A percentile compares a stretch with the other conserved stretches of the same genome.
These are phyloP conservation scores for Chamaenerion angustifolium DNA, from an alignment of 345 rosid species.

Conservation along the genomic window DNA sequence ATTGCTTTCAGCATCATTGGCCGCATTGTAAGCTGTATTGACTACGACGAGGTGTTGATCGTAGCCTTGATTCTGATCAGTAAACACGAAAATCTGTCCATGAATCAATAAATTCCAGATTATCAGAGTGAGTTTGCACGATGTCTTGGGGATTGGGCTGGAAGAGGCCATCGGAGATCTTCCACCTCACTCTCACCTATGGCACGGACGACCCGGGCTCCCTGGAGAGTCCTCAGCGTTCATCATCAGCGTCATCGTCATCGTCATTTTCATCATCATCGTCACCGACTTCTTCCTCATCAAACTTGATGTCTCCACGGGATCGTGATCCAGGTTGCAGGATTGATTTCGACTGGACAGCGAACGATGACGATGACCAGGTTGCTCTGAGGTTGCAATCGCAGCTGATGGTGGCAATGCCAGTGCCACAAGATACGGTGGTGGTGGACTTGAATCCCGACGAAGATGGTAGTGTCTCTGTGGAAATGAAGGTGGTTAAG, in stretches of 20 bases:
- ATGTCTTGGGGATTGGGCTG: conserved; percentile 99
- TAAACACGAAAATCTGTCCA: no score
- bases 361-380: conserved; percentile 88
- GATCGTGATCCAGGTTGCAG: conserved; percentile 62
- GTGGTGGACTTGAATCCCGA: conserved; percentile 29
- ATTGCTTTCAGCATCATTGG: no score
- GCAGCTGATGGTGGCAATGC: conserved; percentile 87
- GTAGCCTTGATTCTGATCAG: no score
- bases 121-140: conserved; percentile 4
- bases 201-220: conserved; percentile 47
- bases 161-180: conserved; percentile 79
- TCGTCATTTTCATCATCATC: conserved; percentile 20
- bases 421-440: conserved; percentile 72
- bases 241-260: conserved; percentile 17
- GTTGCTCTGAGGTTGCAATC: conserved; percentile 75
- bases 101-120: no score
- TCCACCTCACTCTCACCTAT: conserved; percentile 57
- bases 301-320: conserved; percentile 20
- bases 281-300: conserved; percentile 7
- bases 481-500: conserved; percentile 67
- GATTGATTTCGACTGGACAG: conserved; percentile 84
- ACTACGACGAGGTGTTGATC: no score
- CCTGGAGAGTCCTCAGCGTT: conserved; percentile 21
- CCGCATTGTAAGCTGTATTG: no score
- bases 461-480: conserved; percentile 33